Conservation (phyloP, 164 flowering plant genomes). For the Stephania japonica region DNA sequence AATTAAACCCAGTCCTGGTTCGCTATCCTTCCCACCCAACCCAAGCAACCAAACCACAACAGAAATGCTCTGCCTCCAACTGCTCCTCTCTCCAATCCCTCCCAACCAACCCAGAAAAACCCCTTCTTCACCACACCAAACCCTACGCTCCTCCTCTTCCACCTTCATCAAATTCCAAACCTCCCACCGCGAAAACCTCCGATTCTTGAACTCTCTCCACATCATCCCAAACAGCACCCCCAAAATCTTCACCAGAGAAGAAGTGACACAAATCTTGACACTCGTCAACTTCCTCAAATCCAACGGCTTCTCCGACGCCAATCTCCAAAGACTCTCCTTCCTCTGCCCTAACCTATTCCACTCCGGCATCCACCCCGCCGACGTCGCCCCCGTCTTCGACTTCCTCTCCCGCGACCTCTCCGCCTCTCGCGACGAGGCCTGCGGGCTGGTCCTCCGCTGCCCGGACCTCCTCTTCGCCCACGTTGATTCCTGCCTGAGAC, state of each 20-base stretch:
- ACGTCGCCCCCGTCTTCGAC: slow-evolving; percentile 45
- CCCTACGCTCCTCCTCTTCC: slow-evolving; percentile 20
- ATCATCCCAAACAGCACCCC: slow-evolving; percentile 26
- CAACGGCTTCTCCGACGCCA: slow-evolving; percentile 45
- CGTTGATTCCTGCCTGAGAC: slow-evolving; percentile 45
- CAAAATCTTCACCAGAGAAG: slow-evolving; percentile 32
- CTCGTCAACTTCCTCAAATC: slow-evolving; percentile 47
- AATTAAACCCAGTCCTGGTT: too few species aligned
- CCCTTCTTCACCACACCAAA: slow-evolving; percentile 9
- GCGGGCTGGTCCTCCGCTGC: slow-evolving; percentile 36
- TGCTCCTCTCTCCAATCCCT: slow-evolving; percentile 10
- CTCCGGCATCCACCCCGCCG: slow-evolving; percentile 24
- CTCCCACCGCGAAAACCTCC: slow-evolving; percentile 39
- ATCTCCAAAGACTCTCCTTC: slow-evolving; percentile 46
- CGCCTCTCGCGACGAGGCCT: slow-evolving; percentile 35
- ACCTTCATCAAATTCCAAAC: slow-evolving; percentile 38
- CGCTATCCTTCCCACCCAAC: slow-evolving; percentile 19
- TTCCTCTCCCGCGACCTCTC: slow-evolving; percentile 37
- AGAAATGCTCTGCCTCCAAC: slow-evolving; percentile 2
- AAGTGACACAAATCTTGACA: slow-evolving; percentile 30
- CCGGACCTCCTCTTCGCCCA: slow-evolving; percentile 44
- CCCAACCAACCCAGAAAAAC: slow-evolving; percentile 15
- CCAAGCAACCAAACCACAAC: background rate
- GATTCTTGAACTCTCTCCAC: slow-evolving; percentile 47
- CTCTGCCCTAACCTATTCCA: slow-evolving; percentile 45